Evolutionary conservation across 2,329 filamentous ascomycete species (phyloP).

Genomic region (Colletotrichum cereale): DNA sequence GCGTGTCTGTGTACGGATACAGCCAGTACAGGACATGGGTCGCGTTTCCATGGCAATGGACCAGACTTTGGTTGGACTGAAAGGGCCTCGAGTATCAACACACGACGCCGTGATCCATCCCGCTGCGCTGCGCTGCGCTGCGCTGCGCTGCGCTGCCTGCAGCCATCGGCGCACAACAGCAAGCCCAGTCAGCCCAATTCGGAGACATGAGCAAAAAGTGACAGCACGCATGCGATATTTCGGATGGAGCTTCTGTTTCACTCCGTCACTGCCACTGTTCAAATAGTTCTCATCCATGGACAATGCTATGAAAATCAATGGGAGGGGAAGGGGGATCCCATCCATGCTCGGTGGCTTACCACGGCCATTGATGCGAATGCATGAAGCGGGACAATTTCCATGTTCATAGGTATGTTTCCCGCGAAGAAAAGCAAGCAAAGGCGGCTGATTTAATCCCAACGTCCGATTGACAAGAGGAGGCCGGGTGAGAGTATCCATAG

Average conservation of each 20-base stretch:
- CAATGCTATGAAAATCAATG: background rate
- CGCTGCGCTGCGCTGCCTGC: too few relatives aligned
- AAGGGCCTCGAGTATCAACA: slow-evolving; percentile 1
- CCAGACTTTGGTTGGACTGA: background rate
- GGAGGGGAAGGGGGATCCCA: background rate
- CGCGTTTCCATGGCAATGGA: slow-evolving; percentile 21
- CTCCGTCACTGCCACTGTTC: background rate
- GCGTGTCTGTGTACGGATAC: too few relatives aligned
- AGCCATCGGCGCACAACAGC: slow-evolving; percentile 8
- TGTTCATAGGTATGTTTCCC: background rate
- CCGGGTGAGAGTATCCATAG: background rate
- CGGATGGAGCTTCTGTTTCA: background rate
- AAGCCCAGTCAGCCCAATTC: background rate
- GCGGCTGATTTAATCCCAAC: background rate
- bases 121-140: too few relatives aligned
- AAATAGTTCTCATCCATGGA: background rate
- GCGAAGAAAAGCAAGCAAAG: slow-evolving; percentile 7
- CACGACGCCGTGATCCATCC: too few relatives aligned
- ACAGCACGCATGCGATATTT: too few relatives aligned
- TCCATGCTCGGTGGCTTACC: slow-evolving; percentile 1
- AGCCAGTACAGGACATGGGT: too few relatives aligned
- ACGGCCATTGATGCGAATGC: slow-evolving; percentile 21
- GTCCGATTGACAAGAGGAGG: background rate
- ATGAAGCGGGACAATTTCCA: background rate
- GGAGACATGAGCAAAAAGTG: background rate